Percentiles rank a stretch among this genome's conserved stretches.
These are phyloP conservation scores for Auxenochlorella pyrenoidosa DNA, from an alignment of 139 green algal genomes.

Conservation along the genomic window DNA sequence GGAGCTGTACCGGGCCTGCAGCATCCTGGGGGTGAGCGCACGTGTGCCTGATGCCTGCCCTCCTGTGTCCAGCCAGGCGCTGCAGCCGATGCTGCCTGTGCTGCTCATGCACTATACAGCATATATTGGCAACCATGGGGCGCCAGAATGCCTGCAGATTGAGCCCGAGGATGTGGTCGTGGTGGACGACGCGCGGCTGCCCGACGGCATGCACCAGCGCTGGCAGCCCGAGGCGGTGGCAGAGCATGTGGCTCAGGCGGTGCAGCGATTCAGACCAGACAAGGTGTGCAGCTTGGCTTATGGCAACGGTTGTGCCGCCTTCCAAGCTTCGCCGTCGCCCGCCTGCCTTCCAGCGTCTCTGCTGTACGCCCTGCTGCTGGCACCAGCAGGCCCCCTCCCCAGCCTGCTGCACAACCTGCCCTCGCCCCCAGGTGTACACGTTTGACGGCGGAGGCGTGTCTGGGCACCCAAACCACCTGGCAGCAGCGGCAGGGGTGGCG, in stretches of 20 bases:
- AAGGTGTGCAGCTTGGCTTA: background rate
- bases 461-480: conserved; percentile 61
- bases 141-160: conserved; percentile 25
- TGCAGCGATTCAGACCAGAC: background rate
- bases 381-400: too few relatives aligned
- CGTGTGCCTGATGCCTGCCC: background rate
- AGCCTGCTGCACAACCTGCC: background rate
- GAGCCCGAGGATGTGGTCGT: conserved; percentile 11
- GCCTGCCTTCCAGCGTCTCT: too few relatives aligned
- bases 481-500: conserved; percentile 1
- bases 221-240: conserved; percentile 34
- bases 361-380: too few relatives aligned
- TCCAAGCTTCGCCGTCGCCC: too few relatives aligned
- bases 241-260: conserved; percentile 35
- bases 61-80: too few relatives aligned
- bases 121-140: background rate
- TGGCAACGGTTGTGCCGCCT: too few relatives aligned
- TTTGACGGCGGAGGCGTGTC: conserved; percentile 65
- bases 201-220: conserved; percentile 40
- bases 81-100: too few relatives aligned
- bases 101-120: background rate
- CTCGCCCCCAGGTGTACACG: conserved; percentile 58
- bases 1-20: conserved; percentile 42
- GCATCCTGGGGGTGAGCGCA: conserved; percentile 23
- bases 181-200: conserved; percentile 46